Evolutionary conservation across 495 filamentous ascomycete species (phyloP).

Genomic region (Hyaloscypha bicolor): DNA sequence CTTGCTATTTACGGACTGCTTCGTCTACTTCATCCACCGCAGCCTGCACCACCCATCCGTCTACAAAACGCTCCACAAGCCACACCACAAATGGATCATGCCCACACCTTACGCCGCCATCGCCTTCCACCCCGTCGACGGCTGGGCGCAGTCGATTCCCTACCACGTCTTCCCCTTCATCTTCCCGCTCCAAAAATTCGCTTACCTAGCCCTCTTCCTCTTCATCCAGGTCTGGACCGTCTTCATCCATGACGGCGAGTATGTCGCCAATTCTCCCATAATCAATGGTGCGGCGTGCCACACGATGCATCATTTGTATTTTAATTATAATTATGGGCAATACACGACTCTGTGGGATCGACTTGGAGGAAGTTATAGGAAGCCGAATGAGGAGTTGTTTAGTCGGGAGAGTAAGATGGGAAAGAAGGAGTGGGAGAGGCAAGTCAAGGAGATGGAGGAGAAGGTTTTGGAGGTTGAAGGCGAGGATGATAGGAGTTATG

Average conservation of each 20-base stretch:
- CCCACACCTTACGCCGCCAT: conserved; percentile 90
- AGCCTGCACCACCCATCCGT: conserved; percentile 79
- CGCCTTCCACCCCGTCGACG: conserved; percentile 95
- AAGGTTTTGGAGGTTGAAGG: conserved; percentile 86
- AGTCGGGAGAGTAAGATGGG: conserved; percentile 87
- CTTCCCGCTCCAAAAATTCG: conserved; percentile 90
- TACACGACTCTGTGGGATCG: conserved; percentile 96
- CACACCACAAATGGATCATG: conserved; percentile 99
- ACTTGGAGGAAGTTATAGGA: conserved; percentile 83
- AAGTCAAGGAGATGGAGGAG: conserved; percentile 83
- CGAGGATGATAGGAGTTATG: conserved; percentile 78
- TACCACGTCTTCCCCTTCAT: conserved; percentile 95
- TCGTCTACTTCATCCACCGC: conserved; percentile 95
- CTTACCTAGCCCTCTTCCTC: conserved; percentile 81
- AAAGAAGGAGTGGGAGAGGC: conserved; percentile 76
- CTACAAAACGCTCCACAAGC: conserved; percentile 92
- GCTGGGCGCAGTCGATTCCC: conserved; percentile 87
- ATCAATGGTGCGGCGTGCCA: conserved; percentile 97
- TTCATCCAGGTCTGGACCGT: conserved; percentile 99
- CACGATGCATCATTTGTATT: conserved; percentile 96
- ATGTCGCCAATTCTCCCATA: conserved; percentile 81
- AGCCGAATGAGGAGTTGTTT: conserved; percentile 88
- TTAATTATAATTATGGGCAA: conserved; percentile 98
- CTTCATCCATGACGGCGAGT: conserved; percentile 97
- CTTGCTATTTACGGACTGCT: conserved; percentile 88